Evolutionary conservation across 2,329 filamentous ascomycete genomes (phyloP), one percentile per base, ranked within the genome.

Genomic region (Beauveria bassiana): DNA sequence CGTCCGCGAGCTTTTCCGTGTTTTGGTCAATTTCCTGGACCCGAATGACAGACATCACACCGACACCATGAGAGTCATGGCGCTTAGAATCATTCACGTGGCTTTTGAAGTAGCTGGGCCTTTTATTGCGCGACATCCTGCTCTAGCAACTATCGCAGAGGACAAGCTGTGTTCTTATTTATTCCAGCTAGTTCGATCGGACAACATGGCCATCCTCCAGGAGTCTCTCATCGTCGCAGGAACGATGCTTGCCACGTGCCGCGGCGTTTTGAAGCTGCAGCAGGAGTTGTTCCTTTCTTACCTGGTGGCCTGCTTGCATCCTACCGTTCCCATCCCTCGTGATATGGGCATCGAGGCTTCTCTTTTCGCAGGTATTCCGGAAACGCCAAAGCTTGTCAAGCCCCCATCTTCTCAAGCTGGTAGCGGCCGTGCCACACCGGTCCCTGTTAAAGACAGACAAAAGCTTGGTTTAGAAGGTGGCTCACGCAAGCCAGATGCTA

Each of bases 241-340:
- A 18, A 99, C 95, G 5, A 77, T 99, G 28, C 78, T 99, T 38
- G 89, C 93, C 31, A 98, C 95, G 0, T 98, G 95, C 70, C 86
- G 95, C 64, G 86, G 86, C 34, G 90, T 97, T 16, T 81, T 99
- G 49, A 98, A 98, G 77, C 80, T 99, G 47, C 95, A 99, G 71
- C 95, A 99, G 75, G 95, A 99, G 75, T 81, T 99, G 0, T 99
- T 96, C 71, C 77, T 99, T 42, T 96, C 93, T 1, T 99, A 99
- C 70, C 77, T 99, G 54, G 90, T 99, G 24, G 91, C 92, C 7
- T 99, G 95, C 73, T 80, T 99, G 54, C 93, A 98, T 73, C 93
- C 93, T 6, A 86, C 88, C n/a, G 88, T 98, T 34, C 92, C 96
- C 61, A 98, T 99, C 69, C 95, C 96, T 0, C 84, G 88, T 58